A percentile compares a stretch with the other conserved stretches of the same genome.
Conservation (phyloP, 129 eudicot species). For the Pseudognaphalium luteoalbum region DNA sequence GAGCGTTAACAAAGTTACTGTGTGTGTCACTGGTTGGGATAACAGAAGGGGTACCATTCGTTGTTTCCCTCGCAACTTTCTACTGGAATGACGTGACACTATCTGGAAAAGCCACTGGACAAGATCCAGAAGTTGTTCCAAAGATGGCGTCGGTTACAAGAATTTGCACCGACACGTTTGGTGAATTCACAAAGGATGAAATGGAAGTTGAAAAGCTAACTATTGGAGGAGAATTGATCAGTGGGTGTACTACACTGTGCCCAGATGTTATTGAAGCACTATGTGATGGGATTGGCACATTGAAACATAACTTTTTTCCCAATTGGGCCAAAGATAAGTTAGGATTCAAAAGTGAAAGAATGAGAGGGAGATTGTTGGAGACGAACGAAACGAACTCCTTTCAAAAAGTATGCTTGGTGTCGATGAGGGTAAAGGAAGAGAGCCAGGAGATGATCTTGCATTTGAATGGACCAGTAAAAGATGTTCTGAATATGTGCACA, state of each 20-base stretch:
- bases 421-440: too few relatives aligned
- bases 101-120: constrained; percentile 9
- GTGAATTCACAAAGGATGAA: constrained; percentile 31
- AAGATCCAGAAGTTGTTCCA: constrained; percentile 16
- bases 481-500: constrained; percentile 28
- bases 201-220: constrained; percentile 26
- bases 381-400: too few relatives aligned
- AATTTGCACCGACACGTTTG: constrained; percentile 34
- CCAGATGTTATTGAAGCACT: constrained; percentile 33
- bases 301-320: neutral
- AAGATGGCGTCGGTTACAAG: constrained; percentile 36
- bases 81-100: constrained; percentile 30
- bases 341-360: constrained; percentile 4
- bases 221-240: constrained; percentile 30
- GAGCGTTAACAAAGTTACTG: constrained; percentile 22
- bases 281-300: constrained; percentile 39
- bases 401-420: too few relatives aligned
- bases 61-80: constrained; percentile 34
- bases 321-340: constrained; percentile 17
- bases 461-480: constrained; percentile 21
- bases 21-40: constrained; percentile 40
- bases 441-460: constrained; percentile 1
- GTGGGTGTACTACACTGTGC: constrained; percentile 20
- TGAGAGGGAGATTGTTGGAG: too few relatives aligned
- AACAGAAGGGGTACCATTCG: constrained; percentile 39